Percentiles rank a stretch among this genome's conserved stretches.
phyloP scores from a whole-genome alignment of 331 rosid species.

The Acacia pycnantha region DNA sequence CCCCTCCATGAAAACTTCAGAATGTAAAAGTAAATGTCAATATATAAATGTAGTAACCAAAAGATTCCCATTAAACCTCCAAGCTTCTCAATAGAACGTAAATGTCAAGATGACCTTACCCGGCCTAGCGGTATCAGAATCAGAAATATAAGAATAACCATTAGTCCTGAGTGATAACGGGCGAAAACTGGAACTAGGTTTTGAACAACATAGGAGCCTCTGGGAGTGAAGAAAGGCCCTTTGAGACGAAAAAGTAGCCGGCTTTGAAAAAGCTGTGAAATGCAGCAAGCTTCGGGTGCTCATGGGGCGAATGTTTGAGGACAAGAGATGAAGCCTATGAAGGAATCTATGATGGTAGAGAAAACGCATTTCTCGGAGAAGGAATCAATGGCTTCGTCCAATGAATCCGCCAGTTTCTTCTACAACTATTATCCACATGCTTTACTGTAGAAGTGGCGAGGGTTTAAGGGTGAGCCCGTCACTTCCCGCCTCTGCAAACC shows the following conservation, averaged over 20 bases:
- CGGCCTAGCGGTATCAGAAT: conserved; percentile 42
- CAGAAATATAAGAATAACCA: conserved; percentile 53
- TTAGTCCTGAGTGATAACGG: conserved; percentile 56
- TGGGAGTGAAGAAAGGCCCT: conserved; percentile 28
- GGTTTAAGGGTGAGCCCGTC: not conserved
- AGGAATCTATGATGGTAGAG: conserved; percentile 42
- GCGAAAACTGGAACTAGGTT: conserved; percentile 36
- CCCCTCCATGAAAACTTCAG: conserved; percentile 49
- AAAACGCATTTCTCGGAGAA: conserved; percentile 49
- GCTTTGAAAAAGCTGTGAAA: conserved; percentile 34
- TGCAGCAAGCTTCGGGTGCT: conserved; percentile 42
- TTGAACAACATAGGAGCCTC: conserved; percentile 38
- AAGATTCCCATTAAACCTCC: not conserved
- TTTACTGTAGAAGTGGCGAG: not conserved
- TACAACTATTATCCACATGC: not conserved
- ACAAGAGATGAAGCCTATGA: conserved; percentile 33
- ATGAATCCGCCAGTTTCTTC: not conserved
- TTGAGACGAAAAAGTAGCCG: conserved; percentile 29
- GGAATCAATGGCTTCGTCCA: conserved; percentile 14
- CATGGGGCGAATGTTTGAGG: conserved; percentile 40
- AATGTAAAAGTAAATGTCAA: not conserved
- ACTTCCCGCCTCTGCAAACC: not conserved
- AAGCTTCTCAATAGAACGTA: not conserved
- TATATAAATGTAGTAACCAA: not conserved
- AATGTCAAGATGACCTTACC: conserved; percentile 33